Evolutionary conservation across 2,329 filamentous ascomycete species (phyloP).

Genomic region (Thielaviopsis cerberus): DNA sequence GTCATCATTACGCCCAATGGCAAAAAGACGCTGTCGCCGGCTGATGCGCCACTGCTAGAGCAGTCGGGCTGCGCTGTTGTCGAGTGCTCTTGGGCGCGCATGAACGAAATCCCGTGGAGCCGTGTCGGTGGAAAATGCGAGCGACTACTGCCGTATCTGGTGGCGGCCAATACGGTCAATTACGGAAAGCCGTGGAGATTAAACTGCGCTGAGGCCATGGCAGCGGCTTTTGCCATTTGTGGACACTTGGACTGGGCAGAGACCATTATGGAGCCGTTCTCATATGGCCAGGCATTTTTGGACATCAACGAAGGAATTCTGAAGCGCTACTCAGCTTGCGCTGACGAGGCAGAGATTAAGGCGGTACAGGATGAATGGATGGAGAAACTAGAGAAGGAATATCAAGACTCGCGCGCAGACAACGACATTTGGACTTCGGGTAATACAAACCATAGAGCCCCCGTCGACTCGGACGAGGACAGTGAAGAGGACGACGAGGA

Average conservation of each 20-base stretch:
- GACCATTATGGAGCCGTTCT: constrained; percentile 64
- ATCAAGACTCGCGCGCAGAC: constrained; percentile 56
- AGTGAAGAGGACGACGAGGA: constrained; percentile 32
- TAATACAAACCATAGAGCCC: constrained; percentile 55
- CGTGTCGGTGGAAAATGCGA: constrained; percentile 89
- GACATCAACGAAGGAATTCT: constrained; percentile 75
- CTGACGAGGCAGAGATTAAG: constrained; percentile 66
- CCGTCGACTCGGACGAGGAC: constrained; percentile 36
- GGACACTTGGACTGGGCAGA: constrained; percentile 82
- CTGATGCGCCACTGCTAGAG: constrained; percentile 64
- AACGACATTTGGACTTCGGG: constrained; percentile 79
- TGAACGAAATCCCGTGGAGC: constrained; percentile 75
- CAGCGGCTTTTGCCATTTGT: constrained; percentile 83
- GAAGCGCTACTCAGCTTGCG: constrained; percentile 68
- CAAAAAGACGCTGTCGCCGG: constrained; percentile 65
- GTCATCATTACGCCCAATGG: constrained; percentile 93
- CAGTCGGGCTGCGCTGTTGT: constrained; percentile 87
- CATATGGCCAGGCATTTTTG: constrained; percentile 73
- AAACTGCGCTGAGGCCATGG: constrained; percentile 90
- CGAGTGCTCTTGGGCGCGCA: constrained; percentile 90
- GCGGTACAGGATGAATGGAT: constrained; percentile 75
- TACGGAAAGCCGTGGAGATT: constrained; percentile 89
- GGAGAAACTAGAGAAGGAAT: constrained; percentile 74
- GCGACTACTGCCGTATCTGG: constrained; percentile 76
- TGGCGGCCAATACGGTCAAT: constrained; percentile 92